These are phyloP conservation scores for Colletotrichum sp. DNA, from an alignment of 2,329 filamentous ascomycete genomes.

Conservation along the genomic window DNA sequence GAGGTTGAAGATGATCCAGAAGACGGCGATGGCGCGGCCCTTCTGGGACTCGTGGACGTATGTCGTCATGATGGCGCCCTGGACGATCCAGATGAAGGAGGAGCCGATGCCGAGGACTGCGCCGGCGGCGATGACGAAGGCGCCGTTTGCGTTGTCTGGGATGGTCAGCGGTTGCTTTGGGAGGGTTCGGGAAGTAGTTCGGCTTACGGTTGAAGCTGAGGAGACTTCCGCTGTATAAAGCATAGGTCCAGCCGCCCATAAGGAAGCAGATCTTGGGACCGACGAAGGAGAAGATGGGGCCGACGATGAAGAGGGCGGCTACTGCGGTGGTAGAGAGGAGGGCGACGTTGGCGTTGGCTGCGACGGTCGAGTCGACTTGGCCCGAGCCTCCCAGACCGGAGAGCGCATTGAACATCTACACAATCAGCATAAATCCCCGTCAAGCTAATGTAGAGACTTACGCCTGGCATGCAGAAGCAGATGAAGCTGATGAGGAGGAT, in stretches of 20 bases:
- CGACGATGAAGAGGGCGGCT: constrained; percentile 47
- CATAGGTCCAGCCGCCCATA: constrained; percentile 50
- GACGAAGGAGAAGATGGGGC: constrained; percentile 45
- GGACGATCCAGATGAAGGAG: constrained; percentile 49
- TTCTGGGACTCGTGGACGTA: constrained; percentile 47
- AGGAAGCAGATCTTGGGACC: constrained; percentile 47
- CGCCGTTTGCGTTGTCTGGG: constrained; percentile 41
- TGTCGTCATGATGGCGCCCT: constrained; percentile 53
- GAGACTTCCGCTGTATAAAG: constrained; percentile 47
- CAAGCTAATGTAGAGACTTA: constrained; percentile 27
- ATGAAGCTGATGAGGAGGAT: constrained; percentile 53
- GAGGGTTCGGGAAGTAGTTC: background rate
- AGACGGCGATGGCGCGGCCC: constrained; percentile 45
- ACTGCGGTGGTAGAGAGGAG: constrained; percentile 45
- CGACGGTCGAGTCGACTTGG: constrained; percentile 47
- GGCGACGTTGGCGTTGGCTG: constrained; percentile 51
- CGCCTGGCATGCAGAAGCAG: constrained; percentile 51
- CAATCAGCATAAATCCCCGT: background rate
- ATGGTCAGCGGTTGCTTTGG: constrained; percentile 41
- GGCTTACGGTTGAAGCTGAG: constrained; percentile 44
- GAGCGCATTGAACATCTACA: constrained; percentile 53
- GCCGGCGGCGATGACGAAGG: constrained; percentile 48
- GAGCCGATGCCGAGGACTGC: constrained; percentile 50
- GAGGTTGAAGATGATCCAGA: constrained; percentile 52
- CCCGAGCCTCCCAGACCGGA: constrained; percentile 49